Conservation (phyloP, 805 yeast species). For the Pichia rugopelliculosa region DNA sequence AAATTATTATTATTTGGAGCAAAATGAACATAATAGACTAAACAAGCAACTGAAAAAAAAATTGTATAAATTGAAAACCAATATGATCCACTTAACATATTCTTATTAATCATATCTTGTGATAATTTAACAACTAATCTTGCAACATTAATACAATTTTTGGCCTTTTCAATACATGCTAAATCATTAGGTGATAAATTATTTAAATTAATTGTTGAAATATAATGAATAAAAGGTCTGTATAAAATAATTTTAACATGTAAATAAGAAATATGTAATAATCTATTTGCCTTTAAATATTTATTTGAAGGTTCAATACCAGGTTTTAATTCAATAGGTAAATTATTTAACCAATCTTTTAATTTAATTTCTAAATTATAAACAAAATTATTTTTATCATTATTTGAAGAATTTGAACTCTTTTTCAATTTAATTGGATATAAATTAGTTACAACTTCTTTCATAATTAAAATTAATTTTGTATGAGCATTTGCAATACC, state of each 20-base stretch:
- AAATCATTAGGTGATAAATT: conserved; percentile 35
- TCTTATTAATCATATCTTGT: conserved; percentile 66
- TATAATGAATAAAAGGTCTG: conserved; percentile 82
- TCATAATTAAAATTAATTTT: conserved; percentile 58
- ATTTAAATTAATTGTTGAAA: conserved; percentile 44
- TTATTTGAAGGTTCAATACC: conserved; percentile 59
- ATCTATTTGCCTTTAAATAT: conserved; percentile 66
- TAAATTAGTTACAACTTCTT: conserved; percentile 60
- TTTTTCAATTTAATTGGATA: conserved; percentile 59
- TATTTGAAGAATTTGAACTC: conserved; percentile 6
- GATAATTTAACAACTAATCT: conserved; percentile 75
- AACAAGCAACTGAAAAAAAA: conserved; percentile 80
- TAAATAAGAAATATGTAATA: conserved; percentile 62
- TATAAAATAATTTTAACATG: conserved; percentile 77
- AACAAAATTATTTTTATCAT: conserved; percentile 33
- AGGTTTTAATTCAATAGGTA: conserved; percentile 68
- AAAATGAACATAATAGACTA: conserved; percentile 69
- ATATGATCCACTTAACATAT: conserved; percentile 73
- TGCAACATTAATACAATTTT: conserved; percentile 79
- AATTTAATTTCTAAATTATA: conserved; percentile 61
- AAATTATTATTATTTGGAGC: conserved; percentile 29
- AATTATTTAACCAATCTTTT: conserved; percentile 59
- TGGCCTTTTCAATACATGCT: conserved; percentile 63
- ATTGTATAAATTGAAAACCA: conserved; percentile 90
- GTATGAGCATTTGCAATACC: conserved; percentile 86